phyloP scores from a whole-genome alignment of 495 filamentous ascomycete species.

The Annulohypoxylon moriforme region DNA sequence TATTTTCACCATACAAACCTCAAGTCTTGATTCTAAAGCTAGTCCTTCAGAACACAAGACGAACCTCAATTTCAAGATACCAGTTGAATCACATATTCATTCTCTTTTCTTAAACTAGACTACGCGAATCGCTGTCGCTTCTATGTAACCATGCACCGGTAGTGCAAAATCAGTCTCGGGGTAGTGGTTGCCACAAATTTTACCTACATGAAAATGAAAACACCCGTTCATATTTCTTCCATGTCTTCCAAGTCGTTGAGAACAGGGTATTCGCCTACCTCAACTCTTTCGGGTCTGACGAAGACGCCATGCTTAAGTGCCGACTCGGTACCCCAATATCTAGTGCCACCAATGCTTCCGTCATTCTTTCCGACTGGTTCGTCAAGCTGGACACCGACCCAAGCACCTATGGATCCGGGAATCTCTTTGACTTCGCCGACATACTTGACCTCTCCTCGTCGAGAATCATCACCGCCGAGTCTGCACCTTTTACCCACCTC shows the following conservation, averaged over 20 bases:
- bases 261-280: slow-evolving; percentile 86
- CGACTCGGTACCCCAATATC: slow-evolving; percentile 78
- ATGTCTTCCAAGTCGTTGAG: slow-evolving; percentile 82
- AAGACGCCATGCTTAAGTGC: slow-evolving; percentile 80
- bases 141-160: neutral
- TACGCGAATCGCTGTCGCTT: neutral
- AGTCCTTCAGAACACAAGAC: neutral
- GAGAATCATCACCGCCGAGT: slow-evolving; percentile 71
- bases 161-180: neutral
- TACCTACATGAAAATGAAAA: neutral
- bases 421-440: slow-evolving; percentile 86
- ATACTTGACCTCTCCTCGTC: slow-evolving; percentile 85
- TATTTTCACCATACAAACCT: neutral
- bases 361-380: slow-evolving; percentile 93
- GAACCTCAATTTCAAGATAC: neutral
- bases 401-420: slow-evolving; percentile 74
- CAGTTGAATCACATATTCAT: neutral
- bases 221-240: slow-evolving; percentile 77
- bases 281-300: slow-evolving; percentile 88
- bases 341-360: slow-evolving; percentile 78
- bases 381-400: slow-evolving; percentile 87
- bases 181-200: neutral
- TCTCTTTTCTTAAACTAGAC: neutral
- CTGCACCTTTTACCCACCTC: slow-evolving; percentile 71
- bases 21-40: neutral